A percentile compares a stretch with the other conserved stretches of the same genome.
phyloP scores from a whole-genome alignment of 1,139 yeast genomes.

The Protomyces macrosporus region DNA sequence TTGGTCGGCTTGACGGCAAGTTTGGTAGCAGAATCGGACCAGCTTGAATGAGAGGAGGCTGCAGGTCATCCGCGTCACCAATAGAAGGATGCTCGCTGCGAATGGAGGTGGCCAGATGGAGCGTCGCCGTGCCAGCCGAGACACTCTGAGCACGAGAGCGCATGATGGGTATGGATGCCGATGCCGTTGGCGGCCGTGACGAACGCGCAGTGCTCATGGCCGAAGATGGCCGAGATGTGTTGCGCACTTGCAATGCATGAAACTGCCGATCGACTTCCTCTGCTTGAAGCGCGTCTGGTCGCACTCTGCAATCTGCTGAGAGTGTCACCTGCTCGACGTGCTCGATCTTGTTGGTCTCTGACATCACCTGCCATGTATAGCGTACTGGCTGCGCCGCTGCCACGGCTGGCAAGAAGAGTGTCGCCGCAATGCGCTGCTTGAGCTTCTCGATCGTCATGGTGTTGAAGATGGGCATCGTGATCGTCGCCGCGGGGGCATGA shows the following conservation, averaged over 20 bases:
- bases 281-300: not conserved
- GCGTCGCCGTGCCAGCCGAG: too few relatives aligned
- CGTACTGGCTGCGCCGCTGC: not conserved
- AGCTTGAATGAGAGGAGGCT: too few relatives aligned
- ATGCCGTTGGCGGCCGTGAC: not conserved
- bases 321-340: not conserved
- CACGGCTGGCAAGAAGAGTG: not conserved
- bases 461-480: slow-evolving; percentile 1
- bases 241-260: not conserved
- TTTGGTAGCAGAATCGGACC: too few relatives aligned
- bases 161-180: too few relatives aligned
- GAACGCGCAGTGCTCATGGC: not conserved
- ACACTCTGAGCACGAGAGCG: too few relatives aligned
- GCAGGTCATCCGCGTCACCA: too few relatives aligned
- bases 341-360: not conserved
- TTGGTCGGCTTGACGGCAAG: too few relatives aligned
- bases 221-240: not conserved
- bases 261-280: not conserved
- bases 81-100: too few relatives aligned
- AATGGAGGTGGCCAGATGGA: too few relatives aligned
- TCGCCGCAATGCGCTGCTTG: not conserved
- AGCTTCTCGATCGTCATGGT: not conserved
- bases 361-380: not conserved
- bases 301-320: not conserved
- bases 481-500: not conserved